Evolutionary conservation across 2,329 filamentous ascomycete species (phyloP).

Genomic region (Alternaria novae-zelandiae): DNA sequence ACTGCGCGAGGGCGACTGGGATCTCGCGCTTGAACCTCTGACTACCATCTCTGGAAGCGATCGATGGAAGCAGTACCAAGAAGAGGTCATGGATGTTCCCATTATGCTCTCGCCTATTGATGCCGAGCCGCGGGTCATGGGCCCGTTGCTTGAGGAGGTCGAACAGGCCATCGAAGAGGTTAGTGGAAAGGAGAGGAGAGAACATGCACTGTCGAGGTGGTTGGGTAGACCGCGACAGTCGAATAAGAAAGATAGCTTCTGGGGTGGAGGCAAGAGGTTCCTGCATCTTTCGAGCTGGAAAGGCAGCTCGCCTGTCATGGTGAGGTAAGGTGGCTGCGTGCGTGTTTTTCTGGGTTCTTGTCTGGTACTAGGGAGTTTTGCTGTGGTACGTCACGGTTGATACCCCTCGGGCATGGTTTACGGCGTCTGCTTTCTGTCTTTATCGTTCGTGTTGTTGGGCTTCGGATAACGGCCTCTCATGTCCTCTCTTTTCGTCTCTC

Average conservation of each 20-base stretch:
- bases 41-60: conserved; percentile 54
- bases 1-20: conserved; percentile 76
- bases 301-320: conserved; percentile 4
- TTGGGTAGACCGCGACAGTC: conserved; percentile 30
- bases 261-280: conserved; percentile 31
- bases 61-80: conserved; percentile 50
- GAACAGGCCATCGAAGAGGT: conserved; percentile 35
- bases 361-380: not conserved
- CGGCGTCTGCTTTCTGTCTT: not conserved
- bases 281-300: conserved; percentile 12
- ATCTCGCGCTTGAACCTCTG: conserved; percentile 79
- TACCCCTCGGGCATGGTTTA: not conserved
- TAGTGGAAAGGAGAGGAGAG: conserved; percentile 21
- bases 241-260: conserved; percentile 44
- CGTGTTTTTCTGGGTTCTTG: not conserved
- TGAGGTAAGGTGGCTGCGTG: not conserved
- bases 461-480: not conserved
- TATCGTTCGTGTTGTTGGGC: not conserved
- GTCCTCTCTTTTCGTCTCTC: conserved; percentile 1
- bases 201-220: conserved; percentile 42
- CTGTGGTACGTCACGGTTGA: not conserved
- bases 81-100: conserved; percentile 52
- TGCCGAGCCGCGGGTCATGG: conserved; percentile 44
- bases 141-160: conserved; percentile 42
- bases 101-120: conserved; percentile 47